phyloP scores from a whole-genome alignment of 768 basidiomycete species.

The Amanita subjunquillea region DNA sequence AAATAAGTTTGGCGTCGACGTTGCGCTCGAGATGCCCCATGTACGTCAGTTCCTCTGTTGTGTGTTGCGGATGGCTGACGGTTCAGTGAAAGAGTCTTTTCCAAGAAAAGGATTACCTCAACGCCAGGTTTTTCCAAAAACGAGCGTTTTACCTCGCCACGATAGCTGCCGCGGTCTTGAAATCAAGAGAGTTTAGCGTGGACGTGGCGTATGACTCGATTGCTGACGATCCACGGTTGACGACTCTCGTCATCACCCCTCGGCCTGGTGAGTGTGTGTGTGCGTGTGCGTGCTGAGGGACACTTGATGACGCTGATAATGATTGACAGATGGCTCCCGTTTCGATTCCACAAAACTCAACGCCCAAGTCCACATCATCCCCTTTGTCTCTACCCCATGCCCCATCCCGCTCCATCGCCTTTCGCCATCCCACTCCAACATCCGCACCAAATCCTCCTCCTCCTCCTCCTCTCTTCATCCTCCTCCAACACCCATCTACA shows the following conservation, averaged over 20 bases:
- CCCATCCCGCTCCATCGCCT: constrained; percentile 61
- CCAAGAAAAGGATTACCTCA: constrained; percentile 91
- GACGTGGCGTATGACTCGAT: constrained; percentile 53
- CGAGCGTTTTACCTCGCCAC: constrained; percentile 81
- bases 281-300: constrained; percentile 5
- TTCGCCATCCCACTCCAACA: constrained; percentile 66
- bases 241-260: constrained; percentile 52
- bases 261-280: constrained; percentile 32
- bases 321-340: constrained; percentile 32
- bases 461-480: background rate
- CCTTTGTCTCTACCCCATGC: constrained; percentile 45
- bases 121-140: constrained; percentile 87
- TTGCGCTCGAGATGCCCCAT: constrained; percentile 81
- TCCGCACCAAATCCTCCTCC: constrained; percentile 17
- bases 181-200: constrained; percentile 37
- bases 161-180: constrained; percentile 51
- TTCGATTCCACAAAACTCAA: constrained; percentile 60
- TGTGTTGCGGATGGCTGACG: background rate
- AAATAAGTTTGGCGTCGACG: constrained; percentile 57
- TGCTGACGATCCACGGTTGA: constrained; percentile 51
- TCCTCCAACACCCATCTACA: constrained; percentile 69
- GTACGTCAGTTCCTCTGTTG: constrained; percentile 29
- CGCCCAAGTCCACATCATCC: constrained; percentile 65
- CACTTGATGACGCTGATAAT: constrained; percentile 12
- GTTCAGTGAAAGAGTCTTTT: constrained; percentile 51